Conservation (phyloP, 2,329 filamentous ascomycete species). For the Aureobasidium sp. region DNA sequence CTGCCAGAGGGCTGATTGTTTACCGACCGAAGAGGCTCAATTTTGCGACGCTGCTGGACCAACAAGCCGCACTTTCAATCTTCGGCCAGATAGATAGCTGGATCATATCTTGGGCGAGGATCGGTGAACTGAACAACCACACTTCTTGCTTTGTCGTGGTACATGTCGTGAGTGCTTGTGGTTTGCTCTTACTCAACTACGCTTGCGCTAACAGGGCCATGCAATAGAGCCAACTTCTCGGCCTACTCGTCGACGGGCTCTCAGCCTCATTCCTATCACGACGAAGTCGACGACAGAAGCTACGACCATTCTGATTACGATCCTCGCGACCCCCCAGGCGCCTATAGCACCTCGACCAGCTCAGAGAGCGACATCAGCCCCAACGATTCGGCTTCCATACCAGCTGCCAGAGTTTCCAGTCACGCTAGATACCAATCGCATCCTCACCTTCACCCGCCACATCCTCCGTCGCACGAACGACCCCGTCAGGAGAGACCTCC, state of each 20-base stretch:
- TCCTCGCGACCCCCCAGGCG: background rate
- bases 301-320: background rate
- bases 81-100: background rate
- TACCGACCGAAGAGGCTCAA: background rate
- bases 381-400: constrained; percentile 41
- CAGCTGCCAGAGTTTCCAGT: constrained; percentile 20
- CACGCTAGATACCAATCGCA: constrained; percentile 26
- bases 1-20: background rate
- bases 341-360: background rate
- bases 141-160: background rate
- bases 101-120: background rate
- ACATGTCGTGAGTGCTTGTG: constrained; percentile 13
- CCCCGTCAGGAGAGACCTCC: constrained; percentile 4
- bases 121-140: background rate
- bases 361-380: constrained; percentile 32
- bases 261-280: background rate
- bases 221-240: background rate
- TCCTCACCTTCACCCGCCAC: constrained; percentile 23
- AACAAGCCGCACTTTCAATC: background rate
- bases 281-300: background rate
- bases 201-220: background rate
- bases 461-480: background rate
- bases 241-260: constrained; percentile 12
- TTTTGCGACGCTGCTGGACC: background rate
- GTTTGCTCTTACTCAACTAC: background rate